phyloP scores from a whole-genome alignment of 2,329 filamentous ascomycete species.

The Leptographium galeiforme region DNA sequence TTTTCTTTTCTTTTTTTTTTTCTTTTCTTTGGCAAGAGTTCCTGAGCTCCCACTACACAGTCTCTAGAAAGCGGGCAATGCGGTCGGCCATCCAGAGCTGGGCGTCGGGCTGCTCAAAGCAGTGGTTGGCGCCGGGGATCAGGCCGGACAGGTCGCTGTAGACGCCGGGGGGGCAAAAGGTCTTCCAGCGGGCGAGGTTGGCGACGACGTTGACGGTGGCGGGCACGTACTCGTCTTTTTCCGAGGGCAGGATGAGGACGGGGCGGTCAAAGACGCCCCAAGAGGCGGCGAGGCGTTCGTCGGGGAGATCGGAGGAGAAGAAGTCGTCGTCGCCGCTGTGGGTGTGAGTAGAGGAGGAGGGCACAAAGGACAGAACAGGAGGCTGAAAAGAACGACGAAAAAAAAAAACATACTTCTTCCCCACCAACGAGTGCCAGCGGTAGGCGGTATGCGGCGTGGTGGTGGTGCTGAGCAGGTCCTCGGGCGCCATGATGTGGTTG shows the following conservation, averaged over 20 bases:
- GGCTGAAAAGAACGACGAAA: no score
- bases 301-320: constrained; percentile 66
- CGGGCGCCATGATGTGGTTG: constrained; percentile 39
- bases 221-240: constrained; percentile 53
- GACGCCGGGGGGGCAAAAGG: constrained; percentile 25
- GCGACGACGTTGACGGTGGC: constrained; percentile 39
- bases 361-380: not conserved
- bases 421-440: constrained; percentile 35
- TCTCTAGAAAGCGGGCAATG: constrained; percentile 31
- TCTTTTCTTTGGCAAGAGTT: no score
- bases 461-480: constrained; percentile 26
- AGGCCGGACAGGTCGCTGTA: constrained; percentile 37
- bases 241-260: constrained; percentile 52
- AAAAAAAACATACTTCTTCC: constrained; percentile 30
- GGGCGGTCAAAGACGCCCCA: constrained; percentile 52
- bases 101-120: constrained; percentile 30
- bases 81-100: constrained; percentile 35
- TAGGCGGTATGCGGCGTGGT: constrained; percentile 36
- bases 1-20: no score
- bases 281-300: constrained; percentile 40
- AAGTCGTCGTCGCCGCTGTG: constrained; percentile 68
- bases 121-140: constrained; percentile 39
- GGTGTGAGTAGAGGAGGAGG: not conserved
- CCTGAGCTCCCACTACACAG: no score
- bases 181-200: constrained; percentile 44